phyloP scores from a whole-genome alignment of 345 rosid species.

The Durio zibethinus region DNA sequence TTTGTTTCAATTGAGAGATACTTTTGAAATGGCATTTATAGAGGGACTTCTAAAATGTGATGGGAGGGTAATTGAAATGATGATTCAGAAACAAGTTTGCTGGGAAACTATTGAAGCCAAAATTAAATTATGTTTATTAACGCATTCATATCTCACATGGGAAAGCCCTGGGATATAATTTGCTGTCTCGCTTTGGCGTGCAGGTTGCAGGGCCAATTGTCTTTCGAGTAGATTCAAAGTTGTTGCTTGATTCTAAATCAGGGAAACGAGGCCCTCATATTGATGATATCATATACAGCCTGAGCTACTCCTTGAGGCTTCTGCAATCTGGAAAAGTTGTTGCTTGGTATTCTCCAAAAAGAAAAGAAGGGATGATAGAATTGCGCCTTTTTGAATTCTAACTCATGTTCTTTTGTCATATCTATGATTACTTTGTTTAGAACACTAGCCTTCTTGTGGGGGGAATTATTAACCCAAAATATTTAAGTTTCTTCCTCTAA shows the following conservation, averaged over 20 bases:
- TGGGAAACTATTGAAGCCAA: background rate
- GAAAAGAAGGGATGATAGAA: conserved; percentile 89
- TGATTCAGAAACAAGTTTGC: background rate
- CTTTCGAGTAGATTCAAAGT: conserved; percentile 60
- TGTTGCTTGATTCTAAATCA: conserved; percentile 39
- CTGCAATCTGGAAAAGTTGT: conserved; percentile 71
- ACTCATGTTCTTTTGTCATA: background rate
- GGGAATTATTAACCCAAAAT: background rate
- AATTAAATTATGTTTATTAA: no score
- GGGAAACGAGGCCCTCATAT: conserved; percentile 35
- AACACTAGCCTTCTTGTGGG: background rate
- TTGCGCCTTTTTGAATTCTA: conserved; percentile 69
- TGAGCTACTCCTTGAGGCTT: conserved; percentile 68
- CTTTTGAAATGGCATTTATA: background rate
- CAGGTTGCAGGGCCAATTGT: conserved; percentile 75
- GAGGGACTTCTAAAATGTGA: background rate
- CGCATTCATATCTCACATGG: background rate
- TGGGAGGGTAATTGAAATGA: background rate
- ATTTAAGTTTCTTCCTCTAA: background rate
- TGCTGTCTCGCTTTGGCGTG: conserved; percentile 1
- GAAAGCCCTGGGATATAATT: background rate
- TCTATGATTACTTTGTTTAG: background rate
- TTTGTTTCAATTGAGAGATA: background rate
- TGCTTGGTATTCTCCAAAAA: conserved; percentile 88
- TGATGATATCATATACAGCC: conserved; percentile 63